Conservation (phyloP, 202 grass and related monocot species). For the Dendrocalamus latiflorus region DNA sequence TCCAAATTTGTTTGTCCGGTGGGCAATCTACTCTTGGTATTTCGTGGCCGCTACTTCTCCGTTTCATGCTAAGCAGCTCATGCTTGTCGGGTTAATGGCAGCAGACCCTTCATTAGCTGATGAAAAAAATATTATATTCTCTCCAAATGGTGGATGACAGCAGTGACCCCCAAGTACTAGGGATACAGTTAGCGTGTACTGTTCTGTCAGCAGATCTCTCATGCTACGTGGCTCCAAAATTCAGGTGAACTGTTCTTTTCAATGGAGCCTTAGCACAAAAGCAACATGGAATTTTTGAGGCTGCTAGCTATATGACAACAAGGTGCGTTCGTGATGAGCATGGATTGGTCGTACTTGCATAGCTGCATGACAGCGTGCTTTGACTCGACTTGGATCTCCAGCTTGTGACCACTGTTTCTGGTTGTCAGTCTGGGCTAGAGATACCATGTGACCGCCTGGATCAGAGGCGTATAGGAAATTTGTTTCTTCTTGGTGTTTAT, state of each 20-base stretch:
- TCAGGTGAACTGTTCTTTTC: slow-evolving; percentile 21
- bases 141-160: slow-evolving; percentile 8
- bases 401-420: slow-evolving; percentile 29
- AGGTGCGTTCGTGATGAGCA: slow-evolving; percentile 11
- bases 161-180: background rate
- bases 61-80: background rate
- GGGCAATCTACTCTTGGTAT: background rate
- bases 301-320: slow-evolving; percentile 5
- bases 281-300: background rate
- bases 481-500: background rate
- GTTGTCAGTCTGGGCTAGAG: slow-evolving; percentile 15
- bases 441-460: slow-evolving; percentile 36
- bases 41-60: slow-evolving; percentile 34
- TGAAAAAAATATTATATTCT: background rate
- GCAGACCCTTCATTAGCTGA: background rate
- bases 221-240: slow-evolving; percentile 5
- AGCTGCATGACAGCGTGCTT: slow-evolving; percentile 15
- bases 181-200: background rate
- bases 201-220: background rate
- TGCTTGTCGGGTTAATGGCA: slow-evolving; percentile 5
- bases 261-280: slow-evolving; percentile 29
- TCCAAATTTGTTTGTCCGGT: slow-evolving; percentile 5
- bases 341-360: slow-evolving; percentile 23
- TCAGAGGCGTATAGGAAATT: background rate
- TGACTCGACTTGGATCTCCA: slow-evolving; percentile 18